A percentile compares a stretch with the other conserved stretches of the same genome.
phyloP scores from a whole-genome alignment of 164 flowering plant species.

The grape (Vitis vinifera) region ASM3070453v1 NC_081810.1:23927001-23927500 shows the following conservation, averaged over 20 bases:
- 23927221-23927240: not conserved
- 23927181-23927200: no score
- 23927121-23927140: no score
- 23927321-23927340: not conserved
- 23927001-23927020: no score
- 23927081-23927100: no score
- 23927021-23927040: no score
- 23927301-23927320: not conserved
- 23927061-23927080: no score
- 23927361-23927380: not conserved
- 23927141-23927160: no score
- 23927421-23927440: not conserved
- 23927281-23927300: not conserved
- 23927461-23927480: not conserved
- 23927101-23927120: no score
- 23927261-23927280: not conserved
- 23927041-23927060: no score
- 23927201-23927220: no score
- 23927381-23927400: not conserved
- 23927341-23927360: slow-evolving; percentile 1
- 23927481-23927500: not conserved
- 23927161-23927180: no score
- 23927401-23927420: not conserved
- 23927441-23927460: not conserved
- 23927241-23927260: not conserved